Conservation (phyloP, 2,329 filamentous ascomycete genomes). For the Talaromyces sp. region DNA sequence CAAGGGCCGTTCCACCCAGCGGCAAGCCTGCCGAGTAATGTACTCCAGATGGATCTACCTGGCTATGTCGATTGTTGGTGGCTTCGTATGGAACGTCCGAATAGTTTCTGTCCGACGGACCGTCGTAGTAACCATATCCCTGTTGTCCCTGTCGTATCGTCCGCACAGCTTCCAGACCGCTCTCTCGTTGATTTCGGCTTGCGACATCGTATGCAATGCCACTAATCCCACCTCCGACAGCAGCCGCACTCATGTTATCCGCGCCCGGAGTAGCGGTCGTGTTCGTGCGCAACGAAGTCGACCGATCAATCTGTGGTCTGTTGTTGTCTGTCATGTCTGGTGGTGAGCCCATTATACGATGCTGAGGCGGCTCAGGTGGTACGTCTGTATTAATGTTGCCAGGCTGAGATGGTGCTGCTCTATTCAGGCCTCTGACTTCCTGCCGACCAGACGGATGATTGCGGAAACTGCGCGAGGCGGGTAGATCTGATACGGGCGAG, state of each 20-base stretch:
- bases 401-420: slow-evolving; percentile 18
- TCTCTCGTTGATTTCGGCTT: slow-evolving; percentile 61
- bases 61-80: neutral
- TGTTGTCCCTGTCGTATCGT: slow-evolving; percentile 30
- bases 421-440: slow-evolving; percentile 20
- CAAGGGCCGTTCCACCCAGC: slow-evolving; percentile 32
- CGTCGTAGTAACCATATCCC: slow-evolving; percentile 9
- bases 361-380: slow-evolving; percentile 22
- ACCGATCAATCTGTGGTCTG: slow-evolving; percentile 23
- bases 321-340: neutral
- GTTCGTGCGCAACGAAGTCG: slow-evolving; percentile 33
- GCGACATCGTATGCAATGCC: slow-evolving; percentile 66
- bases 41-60: neutral
- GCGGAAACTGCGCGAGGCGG: slow-evolving; percentile 9
- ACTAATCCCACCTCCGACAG: slow-evolving; percentile 62
- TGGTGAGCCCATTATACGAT: slow-evolving; percentile 9
- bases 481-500: slow-evolving; percentile 13
- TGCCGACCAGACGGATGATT: slow-evolving; percentile 22
- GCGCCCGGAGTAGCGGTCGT: slow-evolving; percentile 57
- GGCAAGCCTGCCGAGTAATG: neutral
- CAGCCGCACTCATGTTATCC: slow-evolving; percentile 63
- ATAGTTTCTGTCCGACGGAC: slow-evolving; percentile 18
- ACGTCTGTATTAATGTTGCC: slow-evolving; percentile 11
- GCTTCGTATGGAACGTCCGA: slow-evolving; percentile 39
- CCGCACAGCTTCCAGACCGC: slow-evolving; percentile 61